A percentile compares a stretch with the other conserved stretches of the same genome.
Conservation (phyloP, 192 early-diverging fungal species). For the Rhizoclosmatium globosum region DNA sequence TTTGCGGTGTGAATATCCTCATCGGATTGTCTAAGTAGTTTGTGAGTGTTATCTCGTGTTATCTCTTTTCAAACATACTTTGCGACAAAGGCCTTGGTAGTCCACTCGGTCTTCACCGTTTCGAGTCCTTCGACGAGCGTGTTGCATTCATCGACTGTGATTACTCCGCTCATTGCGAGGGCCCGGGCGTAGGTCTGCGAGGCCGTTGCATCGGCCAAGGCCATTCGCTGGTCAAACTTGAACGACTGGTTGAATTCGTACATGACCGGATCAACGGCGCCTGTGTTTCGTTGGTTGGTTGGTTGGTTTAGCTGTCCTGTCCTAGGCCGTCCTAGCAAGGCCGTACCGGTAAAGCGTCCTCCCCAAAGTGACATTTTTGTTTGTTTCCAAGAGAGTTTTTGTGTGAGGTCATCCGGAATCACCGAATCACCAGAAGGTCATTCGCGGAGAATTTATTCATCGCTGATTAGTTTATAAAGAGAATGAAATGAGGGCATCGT, state of each 20-base stretch:
- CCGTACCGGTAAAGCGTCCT: conserved; percentile 71
- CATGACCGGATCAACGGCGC: conserved; percentile 95
- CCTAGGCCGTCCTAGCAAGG: no score
- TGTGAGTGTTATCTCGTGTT: neutral
- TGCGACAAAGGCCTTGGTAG: conserved; percentile 66
- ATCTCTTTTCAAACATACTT: neutral
- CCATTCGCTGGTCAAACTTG: conserved; percentile 92
- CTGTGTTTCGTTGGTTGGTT: conserved; percentile 61
- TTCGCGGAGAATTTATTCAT: neutral
- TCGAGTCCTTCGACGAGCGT: conserved; percentile 79
- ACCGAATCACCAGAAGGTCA: neutral
- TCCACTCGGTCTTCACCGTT: conserved; percentile 85
- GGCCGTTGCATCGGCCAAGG: conserved; percentile 85
- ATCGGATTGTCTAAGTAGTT: conserved; percentile 59
- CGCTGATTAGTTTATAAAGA: neutral
- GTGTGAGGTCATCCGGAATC: no score
- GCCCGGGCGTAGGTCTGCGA: conserved; percentile 92
- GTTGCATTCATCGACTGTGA: conserved; percentile 78
- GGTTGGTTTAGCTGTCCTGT: neutral
- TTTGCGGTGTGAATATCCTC: conserved; percentile 99
- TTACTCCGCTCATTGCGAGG: conserved; percentile 72
- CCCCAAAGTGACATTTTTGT: conserved; percentile 71
- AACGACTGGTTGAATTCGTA: conserved; percentile 96
- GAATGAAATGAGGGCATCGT: neutral
- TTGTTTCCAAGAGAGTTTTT: neutral